Conservation (phyloP, 2,329 filamentous ascomycete genomes). For the Fusarium robinianum region DNA sequence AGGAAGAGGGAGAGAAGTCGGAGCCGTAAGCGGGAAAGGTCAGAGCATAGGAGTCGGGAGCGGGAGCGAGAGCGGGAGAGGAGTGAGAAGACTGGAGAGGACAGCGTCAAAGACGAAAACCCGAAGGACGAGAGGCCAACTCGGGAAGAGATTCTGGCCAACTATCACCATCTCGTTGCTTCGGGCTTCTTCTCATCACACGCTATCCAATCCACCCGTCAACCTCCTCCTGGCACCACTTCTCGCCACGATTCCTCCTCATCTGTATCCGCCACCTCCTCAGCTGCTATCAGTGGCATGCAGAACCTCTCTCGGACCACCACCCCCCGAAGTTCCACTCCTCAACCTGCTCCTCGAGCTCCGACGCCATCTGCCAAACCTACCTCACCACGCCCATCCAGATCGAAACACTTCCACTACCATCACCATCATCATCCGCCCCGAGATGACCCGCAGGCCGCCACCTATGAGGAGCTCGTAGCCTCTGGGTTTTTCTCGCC, state of each 20-base stretch:
- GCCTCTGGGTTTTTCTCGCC: slow-evolving; percentile 35
- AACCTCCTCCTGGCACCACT: slow-evolving; percentile 39
- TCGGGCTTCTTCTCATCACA: slow-evolving; percentile 63
- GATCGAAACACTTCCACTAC: slow-evolving; percentile 14
- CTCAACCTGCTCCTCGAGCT: slow-evolving; percentile 12
- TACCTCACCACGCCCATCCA: slow-evolving; percentile 22
- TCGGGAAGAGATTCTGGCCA: slow-evolving; percentile 58
- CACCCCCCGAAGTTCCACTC: slow-evolving; percentile 17
- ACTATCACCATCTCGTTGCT: slow-evolving; percentile 60
- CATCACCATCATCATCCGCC: slow-evolving; percentile 18
- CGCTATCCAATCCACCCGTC: slow-evolving; percentile 61
- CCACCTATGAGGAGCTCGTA: slow-evolving; percentile 34
- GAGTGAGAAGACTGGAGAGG: slow-evolving; percentile 11
- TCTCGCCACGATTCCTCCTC: slow-evolving; percentile 11
- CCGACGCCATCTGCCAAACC: slow-evolving; percentile 16
- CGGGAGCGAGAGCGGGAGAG: slow-evolving; percentile 19
- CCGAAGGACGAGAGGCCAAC: slow-evolving; percentile 37
- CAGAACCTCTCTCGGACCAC: slow-evolving; percentile 20
- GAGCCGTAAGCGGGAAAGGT: slow-evolving; percentile 27
- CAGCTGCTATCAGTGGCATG: slow-evolving; percentile 10
- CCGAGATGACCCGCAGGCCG: slow-evolving; percentile 21
- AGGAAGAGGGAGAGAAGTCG: slow-evolving; percentile 32
- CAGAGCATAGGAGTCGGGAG: slow-evolving; percentile 21
- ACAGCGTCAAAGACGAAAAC: slow-evolving; percentile 10
- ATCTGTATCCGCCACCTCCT: slow-evolving; percentile 6